phyloP scores from a whole-genome alignment of 352 stramenopile genomes.

The Globisporangium apiculatum region DNA sequence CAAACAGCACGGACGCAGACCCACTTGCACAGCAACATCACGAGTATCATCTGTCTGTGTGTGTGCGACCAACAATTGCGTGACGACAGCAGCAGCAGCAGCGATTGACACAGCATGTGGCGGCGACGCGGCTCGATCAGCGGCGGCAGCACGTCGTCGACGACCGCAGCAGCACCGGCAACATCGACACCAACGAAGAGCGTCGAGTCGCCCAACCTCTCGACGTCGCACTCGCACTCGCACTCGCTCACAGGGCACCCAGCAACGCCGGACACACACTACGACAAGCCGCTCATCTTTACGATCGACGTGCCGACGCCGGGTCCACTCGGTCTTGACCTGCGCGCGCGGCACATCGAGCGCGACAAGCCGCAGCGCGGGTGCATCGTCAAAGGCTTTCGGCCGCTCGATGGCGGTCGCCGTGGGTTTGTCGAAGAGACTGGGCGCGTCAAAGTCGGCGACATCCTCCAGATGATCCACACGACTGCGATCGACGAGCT shows the following conservation, averaged over 20 bases:
- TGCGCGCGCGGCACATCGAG: conserved; percentile 66
- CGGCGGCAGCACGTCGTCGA: conserved; percentile 20
- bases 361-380: conserved; percentile 67
- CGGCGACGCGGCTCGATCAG: conserved; percentile 41
- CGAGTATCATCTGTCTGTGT: neutral
- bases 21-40: neutral
- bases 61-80: too few species aligned
- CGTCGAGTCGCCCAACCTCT: conserved; percentile 8
- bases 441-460: conserved; percentile 62
- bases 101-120: conserved; percentile 26
- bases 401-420: conserved; percentile 36
- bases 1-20: neutral
- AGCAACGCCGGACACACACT: conserved; percentile 32
- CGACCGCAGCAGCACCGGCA: neutral
- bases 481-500: conserved; percentile 73
- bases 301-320: conserved; percentile 62
- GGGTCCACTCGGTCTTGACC: conserved; percentile 62
- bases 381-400: conserved; percentile 76
- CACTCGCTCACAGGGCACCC: conserved; percentile 31
- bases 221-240: conserved; percentile 14
- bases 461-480: conserved; percentile 79
- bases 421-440: conserved; percentile 70
- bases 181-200: conserved; percentile 4
- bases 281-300: conserved; percentile 49
- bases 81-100: neutral